Conservation (phyloP, 805 yeast genomes). For the Babjeviella inositovora region DNA sequence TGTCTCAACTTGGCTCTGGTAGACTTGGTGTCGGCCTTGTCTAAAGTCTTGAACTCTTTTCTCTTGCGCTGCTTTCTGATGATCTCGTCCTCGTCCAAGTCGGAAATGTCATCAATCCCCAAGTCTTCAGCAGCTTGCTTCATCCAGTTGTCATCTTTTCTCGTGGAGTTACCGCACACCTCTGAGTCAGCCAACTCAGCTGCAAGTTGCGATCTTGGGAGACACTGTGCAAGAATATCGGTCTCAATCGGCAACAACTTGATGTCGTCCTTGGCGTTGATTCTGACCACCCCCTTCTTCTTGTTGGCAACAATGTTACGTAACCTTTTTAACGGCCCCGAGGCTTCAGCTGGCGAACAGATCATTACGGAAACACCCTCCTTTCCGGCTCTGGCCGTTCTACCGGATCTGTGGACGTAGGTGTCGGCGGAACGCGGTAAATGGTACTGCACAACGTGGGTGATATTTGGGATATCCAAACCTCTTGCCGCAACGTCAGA, state of each 20-base stretch:
- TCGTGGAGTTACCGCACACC: conserved; percentile 32
- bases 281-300: conserved; percentile 6
- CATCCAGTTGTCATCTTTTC: conserved; percentile 70
- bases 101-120: conserved; percentile 60
- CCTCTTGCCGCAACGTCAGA: conserved; percentile 99
- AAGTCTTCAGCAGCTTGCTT: conserved; percentile 86
- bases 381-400: conserved; percentile 93
- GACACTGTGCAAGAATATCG: conserved; percentile 54
- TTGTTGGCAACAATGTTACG: conserved; percentile 33
- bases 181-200: conserved; percentile 63
- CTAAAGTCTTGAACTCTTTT: conserved; percentile 32
- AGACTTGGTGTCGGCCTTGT: conserved; percentile 27
- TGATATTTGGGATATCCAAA: conserved; percentile 76
- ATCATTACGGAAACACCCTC: conserved; percentile 93
- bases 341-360: conserved; percentile 86
- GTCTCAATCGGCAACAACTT: conserved; percentile 63
- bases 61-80: conserved; percentile 46
- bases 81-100: conserved; percentile 56
- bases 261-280: conserved; percentile 29
- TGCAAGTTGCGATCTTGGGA: conserved; percentile 54
- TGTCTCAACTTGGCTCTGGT: conserved; percentile 35
- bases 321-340: conserved; percentile 72
- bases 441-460: conserved; percentile 93
- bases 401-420: conserved; percentile 90
- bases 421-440: conserved; percentile 89